These are phyloP conservation scores for Aphanomyces invadans DNA, from an alignment of 352 stramenopile species.

Conservation along the genomic window DNA sequence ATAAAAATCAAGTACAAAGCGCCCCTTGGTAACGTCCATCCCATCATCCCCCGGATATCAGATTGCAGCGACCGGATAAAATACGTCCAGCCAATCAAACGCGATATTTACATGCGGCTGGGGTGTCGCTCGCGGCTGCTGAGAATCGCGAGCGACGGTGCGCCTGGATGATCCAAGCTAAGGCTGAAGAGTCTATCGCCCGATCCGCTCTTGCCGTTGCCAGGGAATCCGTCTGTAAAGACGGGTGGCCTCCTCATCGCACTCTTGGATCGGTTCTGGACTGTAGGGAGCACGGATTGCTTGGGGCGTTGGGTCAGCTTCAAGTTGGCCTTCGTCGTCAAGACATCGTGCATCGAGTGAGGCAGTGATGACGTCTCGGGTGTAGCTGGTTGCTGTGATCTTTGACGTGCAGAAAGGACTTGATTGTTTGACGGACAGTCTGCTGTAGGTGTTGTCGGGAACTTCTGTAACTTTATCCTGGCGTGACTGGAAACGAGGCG, in stretches of 20 bases:
- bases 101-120: background rate
- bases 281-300: background rate
- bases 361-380: background rate
- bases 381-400: background rate
- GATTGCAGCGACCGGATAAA: background rate
- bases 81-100: background rate
- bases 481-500: background rate
- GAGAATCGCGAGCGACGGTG: background rate
- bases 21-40: too few relatives aligned
- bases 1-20: too few relatives aligned
- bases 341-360: background rate
- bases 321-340: background rate
- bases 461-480: background rate
- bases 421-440: background rate
- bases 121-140: background rate
- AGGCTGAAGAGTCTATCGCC: background rate
- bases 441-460: background rate
- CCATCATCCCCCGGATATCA: background rate
- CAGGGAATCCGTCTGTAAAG: background rate
- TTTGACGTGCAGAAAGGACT: background rate
- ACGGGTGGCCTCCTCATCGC: background rate
- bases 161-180: background rate
- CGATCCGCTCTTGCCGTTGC: background rate
- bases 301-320: constrained; percentile 1
- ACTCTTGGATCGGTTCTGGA: background rate